These are phyloP conservation scores for Chrysoporthe deuterocubensis DNA, from an alignment of 2,329 filamentous ascomycete species.

Conservation along the genomic window DNA sequence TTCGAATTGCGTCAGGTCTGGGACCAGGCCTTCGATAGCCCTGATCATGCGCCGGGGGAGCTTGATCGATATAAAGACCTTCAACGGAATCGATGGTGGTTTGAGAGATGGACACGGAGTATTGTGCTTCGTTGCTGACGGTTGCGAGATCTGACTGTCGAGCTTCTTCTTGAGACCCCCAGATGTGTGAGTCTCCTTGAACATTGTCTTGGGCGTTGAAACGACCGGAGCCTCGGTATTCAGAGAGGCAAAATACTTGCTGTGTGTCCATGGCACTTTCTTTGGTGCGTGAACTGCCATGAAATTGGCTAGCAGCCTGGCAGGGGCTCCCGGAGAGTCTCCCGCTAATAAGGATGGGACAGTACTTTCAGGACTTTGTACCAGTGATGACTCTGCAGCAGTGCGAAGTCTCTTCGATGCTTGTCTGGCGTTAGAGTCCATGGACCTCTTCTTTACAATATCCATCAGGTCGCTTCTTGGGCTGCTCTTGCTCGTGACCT, in stretches of 20 bases:
- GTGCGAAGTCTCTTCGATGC: constrained; percentile 10
- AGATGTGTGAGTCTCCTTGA: not conserved
- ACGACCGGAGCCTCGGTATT: not conserved
- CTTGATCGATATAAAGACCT: constrained; percentile 35
- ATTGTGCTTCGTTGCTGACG: not conserved
- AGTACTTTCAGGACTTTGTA: not conserved
- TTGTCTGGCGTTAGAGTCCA: not conserved
- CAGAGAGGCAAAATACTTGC: constrained; percentile 28
- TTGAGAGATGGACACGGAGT: constrained; percentile 30
- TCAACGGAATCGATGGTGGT: constrained; percentile 21
- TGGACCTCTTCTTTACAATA: constrained; percentile 11
- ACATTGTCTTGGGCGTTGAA: not conserved
- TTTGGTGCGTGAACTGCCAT: constrained; percentile 35
- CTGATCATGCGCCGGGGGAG: constrained; percentile 30
- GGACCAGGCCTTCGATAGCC: constrained; percentile 33
- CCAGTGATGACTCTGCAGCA: not conserved
- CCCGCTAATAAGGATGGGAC: constrained; percentile 13
- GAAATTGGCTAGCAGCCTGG: constrained; percentile 34
- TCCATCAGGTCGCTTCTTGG: not conserved
- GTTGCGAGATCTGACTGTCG: not conserved
- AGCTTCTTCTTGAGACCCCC: not conserved
- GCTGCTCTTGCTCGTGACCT: not conserved
- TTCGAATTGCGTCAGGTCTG: constrained; percentile 34
- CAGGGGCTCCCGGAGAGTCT: constrained; percentile 12
- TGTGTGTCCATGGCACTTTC: constrained; percentile 32